phyloP scores from a whole-genome alignment of 257 asterid species.

The Solanum tarapatanum region DNA sequence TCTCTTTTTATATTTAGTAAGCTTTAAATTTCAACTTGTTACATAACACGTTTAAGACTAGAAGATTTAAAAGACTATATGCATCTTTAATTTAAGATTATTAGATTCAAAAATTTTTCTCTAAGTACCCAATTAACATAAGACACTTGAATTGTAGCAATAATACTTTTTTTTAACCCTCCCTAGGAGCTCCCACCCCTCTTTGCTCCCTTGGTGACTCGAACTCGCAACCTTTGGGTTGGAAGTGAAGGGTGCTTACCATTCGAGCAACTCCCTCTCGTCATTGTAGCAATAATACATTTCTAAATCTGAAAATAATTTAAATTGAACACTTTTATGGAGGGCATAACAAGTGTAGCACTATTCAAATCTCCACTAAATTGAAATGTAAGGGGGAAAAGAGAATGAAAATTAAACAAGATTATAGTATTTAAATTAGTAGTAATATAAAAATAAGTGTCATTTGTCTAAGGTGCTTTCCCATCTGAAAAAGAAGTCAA shows the following conservation, averaged over 20 bases:
- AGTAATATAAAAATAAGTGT: neutral
- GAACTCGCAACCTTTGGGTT: too few relatives aligned
- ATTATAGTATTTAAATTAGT: neutral
- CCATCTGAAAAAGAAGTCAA: neutral
- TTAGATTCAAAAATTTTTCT: too few relatives aligned
- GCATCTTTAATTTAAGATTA: too few relatives aligned
- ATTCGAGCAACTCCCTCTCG: too few relatives aligned
- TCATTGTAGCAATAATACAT: neutral
- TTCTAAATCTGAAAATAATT: neutral
- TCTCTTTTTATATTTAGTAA: neutral
- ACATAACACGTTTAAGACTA: neutral
- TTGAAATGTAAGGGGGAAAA: neutral
- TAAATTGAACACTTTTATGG: neutral
- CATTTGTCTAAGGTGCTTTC: neutral
- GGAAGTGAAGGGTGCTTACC: too few relatives aligned
- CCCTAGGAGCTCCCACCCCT: too few relatives aligned
- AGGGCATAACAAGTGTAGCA: neutral
- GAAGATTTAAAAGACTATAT: too few relatives aligned
- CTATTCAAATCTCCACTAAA: neutral
- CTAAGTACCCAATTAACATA: too few relatives aligned
- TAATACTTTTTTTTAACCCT: too few relatives aligned
- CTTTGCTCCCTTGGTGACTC: too few relatives aligned
- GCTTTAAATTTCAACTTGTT: too few relatives aligned
- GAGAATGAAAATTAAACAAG: neutral
- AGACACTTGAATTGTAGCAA: neutral